phyloP scores from a whole-genome alignment of 1,139 yeast genomes.

The Yamadazyma siamensis region DNA sequence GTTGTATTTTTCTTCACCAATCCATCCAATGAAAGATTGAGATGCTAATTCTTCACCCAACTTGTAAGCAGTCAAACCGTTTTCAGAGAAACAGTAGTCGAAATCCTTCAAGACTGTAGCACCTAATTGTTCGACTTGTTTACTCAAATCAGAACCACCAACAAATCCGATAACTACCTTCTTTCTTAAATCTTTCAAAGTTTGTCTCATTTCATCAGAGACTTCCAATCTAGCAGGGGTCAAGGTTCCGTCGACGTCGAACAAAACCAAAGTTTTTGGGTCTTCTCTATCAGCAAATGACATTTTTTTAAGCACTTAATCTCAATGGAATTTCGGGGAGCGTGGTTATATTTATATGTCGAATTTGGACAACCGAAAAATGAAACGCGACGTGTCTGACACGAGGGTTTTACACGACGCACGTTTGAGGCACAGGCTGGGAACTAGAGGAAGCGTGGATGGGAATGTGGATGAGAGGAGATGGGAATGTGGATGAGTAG shows the following conservation, averaged over 20 bases:
- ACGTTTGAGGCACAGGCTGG: neutral
- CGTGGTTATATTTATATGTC: conserved; percentile 5
- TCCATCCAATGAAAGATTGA: conserved; percentile 91
- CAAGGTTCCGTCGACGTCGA: conserved; percentile 97
- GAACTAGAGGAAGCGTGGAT: neutral
- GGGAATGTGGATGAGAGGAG: neutral
- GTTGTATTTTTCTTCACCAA: conserved; percentile 94
- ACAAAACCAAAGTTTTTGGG: conserved; percentile 69
- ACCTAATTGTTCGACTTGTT: conserved; percentile 96
- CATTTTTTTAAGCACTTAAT: conserved; percentile 24
- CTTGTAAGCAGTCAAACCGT: conserved; percentile 97
- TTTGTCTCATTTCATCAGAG: conserved; percentile 75
- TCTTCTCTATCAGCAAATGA: conserved; percentile 52
- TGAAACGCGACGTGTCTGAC: conserved; percentile 1
- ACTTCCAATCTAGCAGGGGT: conserved; percentile 91
- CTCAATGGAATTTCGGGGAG: conserved; percentile 1
- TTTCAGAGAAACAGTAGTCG: conserved; percentile 96
- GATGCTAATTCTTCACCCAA: conserved; percentile 82
- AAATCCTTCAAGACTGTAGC: conserved; percentile 70
- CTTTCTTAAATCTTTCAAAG: conserved; percentile 73
- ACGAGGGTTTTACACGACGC: conserved; percentile 1
- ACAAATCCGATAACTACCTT: conserved; percentile 95
- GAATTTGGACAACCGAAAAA: conserved; percentile 4
- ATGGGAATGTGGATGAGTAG: too few species aligned
- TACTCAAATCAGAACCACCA: conserved; percentile 94